A percentile compares a stretch with the other conserved stretches of the same genome.
Evolutionary conservation across 805 yeast genomes (phyloP).

Genomic region (Starmerella bacillaris): DNA sequence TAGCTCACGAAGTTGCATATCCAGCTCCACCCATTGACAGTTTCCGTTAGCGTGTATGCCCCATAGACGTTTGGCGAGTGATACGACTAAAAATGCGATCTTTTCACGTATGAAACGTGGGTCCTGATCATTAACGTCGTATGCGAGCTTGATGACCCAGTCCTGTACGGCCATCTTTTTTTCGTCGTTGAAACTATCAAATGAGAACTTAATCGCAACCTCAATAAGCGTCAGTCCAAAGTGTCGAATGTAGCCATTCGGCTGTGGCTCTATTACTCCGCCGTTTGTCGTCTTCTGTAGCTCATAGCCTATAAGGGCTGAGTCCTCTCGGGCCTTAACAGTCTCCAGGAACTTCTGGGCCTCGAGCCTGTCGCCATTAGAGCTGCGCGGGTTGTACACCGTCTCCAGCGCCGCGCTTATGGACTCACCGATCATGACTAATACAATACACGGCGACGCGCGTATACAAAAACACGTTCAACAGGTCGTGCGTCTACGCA

Average conservation of each 20-base stretch:
- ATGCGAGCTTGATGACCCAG: conserved; percentile 71
- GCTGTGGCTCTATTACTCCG: conserved; percentile 3
- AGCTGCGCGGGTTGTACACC: conserved; percentile 22
- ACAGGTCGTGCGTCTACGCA: too few species aligned
- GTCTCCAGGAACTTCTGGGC: conserved; percentile 55
- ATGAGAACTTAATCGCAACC: conserved; percentile 41
- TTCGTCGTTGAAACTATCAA: conserved; percentile 37
- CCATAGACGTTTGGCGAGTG: conserved; percentile 81
- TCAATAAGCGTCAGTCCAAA: conserved; percentile 73
- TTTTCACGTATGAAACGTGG: conserved; percentile 86
- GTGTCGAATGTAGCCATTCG: conserved; percentile 58
- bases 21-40: conserved; percentile 63
- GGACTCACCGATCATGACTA: too few species aligned
- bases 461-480: too few species aligned
- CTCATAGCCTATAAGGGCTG: conserved; percentile 86
- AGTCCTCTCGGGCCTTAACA: conserved; percentile 58
- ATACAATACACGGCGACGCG: too few species aligned
- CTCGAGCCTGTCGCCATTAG: conserved; percentile 27
- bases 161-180: conserved; percentile 52
- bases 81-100: conserved; percentile 78
- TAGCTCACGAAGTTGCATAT: conserved; percentile 47
- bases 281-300: conserved; percentile 22
- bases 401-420: conserved; percentile 56
- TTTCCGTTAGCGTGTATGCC: conserved; percentile 30
- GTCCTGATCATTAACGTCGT: conserved; percentile 40